phyloP scores from a whole-genome alignment of 169 alveolate genomes.

The Plasmodium reichenowi region DNA sequence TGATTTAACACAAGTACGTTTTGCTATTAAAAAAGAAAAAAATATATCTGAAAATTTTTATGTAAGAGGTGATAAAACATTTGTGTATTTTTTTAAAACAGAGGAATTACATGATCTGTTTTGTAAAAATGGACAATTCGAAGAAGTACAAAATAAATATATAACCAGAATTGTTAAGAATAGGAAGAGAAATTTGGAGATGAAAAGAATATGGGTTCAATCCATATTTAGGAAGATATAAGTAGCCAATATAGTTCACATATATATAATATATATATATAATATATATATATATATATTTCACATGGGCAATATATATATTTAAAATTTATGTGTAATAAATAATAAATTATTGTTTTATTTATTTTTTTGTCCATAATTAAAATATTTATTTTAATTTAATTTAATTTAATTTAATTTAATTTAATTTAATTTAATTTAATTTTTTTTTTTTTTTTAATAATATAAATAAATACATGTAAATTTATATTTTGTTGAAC shows the following conservation, averaged over 20 bases:
- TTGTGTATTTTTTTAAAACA: slow-evolving; percentile 91
- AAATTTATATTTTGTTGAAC: too few species aligned
- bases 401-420: too few species aligned
- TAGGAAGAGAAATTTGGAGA: slow-evolving; percentile 59
- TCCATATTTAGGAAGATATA: slow-evolving; percentile 61
- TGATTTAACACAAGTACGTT: slow-evolving; percentile 92
- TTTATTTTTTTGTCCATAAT: too few species aligned
- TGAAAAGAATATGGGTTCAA: slow-evolving; percentile 76
- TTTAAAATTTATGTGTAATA: too few species aligned
- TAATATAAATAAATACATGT: too few species aligned
- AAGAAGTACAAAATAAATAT: slow-evolving; percentile 63
- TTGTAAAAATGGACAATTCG: slow-evolving; percentile 46
- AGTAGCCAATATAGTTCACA: background rate
- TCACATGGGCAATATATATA: background rate
- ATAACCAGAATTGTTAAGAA: slow-evolving; percentile 73
- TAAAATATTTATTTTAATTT: too few species aligned
- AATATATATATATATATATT: background rate
- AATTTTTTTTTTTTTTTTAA: too few species aligned
- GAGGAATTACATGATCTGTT: slow-evolving; percentile 86
- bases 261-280: background rate
- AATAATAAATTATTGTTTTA: too few species aligned
- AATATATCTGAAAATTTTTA: slow-evolving; percentile 93
- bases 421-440: too few species aligned
- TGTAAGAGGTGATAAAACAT: slow-evolving; percentile 92
- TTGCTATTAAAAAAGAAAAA: slow-evolving; percentile 90